Conservation (phyloP, 2,329 filamentous ascomycete genomes). For the Talaromyces piceae region DNA sequence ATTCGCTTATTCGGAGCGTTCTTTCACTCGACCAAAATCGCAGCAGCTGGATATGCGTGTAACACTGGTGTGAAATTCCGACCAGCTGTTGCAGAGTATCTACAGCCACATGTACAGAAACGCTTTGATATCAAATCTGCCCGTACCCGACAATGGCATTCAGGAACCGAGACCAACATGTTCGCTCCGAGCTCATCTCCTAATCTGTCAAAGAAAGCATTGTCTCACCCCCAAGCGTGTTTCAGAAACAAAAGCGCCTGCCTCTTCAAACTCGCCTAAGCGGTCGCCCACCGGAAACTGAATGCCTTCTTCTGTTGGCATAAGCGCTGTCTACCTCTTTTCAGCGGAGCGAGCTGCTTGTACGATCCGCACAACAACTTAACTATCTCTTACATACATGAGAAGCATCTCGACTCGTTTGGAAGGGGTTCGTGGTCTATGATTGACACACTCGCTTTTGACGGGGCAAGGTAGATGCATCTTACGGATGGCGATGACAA, state of each 20-base stretch:
- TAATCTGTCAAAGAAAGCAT: neutral
- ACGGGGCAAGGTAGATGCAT: neutral
- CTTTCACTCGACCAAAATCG: neutral
- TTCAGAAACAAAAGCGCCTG: neutral
- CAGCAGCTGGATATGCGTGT: neutral
- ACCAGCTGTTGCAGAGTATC: neutral
- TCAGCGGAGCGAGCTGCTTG: neutral
- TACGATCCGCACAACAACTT: neutral
- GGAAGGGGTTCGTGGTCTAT: neutral
- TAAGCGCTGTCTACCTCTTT: conserved; percentile 1
- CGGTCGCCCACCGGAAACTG: neutral
- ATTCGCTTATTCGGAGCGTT: conserved; percentile 1
- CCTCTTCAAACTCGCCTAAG: neutral
- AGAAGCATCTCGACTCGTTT: neutral
- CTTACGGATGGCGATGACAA: neutral
- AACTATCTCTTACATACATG: neutral
- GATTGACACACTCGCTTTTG: neutral
- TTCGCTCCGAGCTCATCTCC: neutral
- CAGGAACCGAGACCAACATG: neutral
- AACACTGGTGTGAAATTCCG: neutral
- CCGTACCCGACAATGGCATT: neutral
- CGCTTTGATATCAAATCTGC: neutral
- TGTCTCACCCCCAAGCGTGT: neutral
- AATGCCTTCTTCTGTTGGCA: neutral
- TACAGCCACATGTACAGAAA: neutral